Conservation (phyloP, 768 basidiomycete species). For the Macrolepiota dolichaula region DNA sequence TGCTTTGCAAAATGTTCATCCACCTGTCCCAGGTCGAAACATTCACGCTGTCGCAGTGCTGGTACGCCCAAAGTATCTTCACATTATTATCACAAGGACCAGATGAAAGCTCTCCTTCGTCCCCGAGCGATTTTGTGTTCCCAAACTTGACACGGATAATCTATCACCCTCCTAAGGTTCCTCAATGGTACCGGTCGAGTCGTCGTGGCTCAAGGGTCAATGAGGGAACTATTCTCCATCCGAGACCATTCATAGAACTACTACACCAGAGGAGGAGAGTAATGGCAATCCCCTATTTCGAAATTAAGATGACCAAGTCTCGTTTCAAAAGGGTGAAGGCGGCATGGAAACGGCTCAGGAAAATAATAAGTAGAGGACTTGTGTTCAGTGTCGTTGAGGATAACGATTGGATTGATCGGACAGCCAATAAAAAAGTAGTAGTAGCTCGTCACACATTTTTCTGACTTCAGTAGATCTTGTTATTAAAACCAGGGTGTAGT, state of each 20-base stretch:
- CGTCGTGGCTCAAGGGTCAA: too few relatives aligned
- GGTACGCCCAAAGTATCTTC: neutral
- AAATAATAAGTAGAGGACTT: neutral
- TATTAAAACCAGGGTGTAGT: too few relatives aligned
- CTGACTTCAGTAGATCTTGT: too few relatives aligned
- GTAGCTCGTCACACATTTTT: too few relatives aligned
- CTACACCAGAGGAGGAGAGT: neutral
- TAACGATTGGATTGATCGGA: conserved; percentile 2
- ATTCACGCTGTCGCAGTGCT: neutral
- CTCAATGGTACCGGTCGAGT: too few relatives aligned
- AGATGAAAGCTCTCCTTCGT: neutral
- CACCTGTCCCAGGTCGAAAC: neutral
- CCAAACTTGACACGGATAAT: neutral
- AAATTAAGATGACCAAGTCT: neutral
- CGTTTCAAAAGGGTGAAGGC: neutral
- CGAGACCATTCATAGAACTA: neutral
- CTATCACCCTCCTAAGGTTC: too few relatives aligned
- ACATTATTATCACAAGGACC: neutral
- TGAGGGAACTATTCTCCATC: neutral
- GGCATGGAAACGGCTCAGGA: neutral
- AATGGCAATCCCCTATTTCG: neutral
- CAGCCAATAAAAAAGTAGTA: conserved; percentile 19
- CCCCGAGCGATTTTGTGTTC: neutral
- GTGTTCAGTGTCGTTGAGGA: neutral
- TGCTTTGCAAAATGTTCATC: neutral